Evolutionary conservation across 768 basidiomycete species (phyloP).

Genomic region (Phaeolepiota aurea): DNA sequence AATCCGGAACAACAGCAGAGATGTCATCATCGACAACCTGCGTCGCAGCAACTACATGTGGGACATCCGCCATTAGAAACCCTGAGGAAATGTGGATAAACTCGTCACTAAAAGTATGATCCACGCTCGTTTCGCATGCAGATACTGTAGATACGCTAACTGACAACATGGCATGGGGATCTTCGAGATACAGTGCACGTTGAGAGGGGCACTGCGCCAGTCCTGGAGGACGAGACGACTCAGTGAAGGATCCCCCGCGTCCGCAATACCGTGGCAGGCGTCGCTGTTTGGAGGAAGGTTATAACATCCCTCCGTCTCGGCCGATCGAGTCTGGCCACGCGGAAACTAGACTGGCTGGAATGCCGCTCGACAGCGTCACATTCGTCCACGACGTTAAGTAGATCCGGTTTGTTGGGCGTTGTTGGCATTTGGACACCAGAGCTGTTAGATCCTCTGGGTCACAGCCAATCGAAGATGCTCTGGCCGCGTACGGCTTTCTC

Average conservation of each 20-base stretch:
- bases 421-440: conserved; percentile 10
- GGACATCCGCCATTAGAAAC: conserved; percentile 17
- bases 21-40: conserved; percentile 23
- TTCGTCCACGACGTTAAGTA: conserved; percentile 7
- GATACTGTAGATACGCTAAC: conserved; percentile 28
- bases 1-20: conserved; percentile 16
- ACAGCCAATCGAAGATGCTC: too few relatives aligned
- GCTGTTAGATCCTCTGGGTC: conserved; percentile 2
- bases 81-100: conserved; percentile 24
- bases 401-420: conserved; percentile 8
- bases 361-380: conserved; percentile 1
- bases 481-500: too few relatives aligned
- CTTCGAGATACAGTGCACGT: conserved; percentile 11
- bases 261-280: conserved; percentile 19
- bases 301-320: conserved; percentile 7
- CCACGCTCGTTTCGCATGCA: conserved; percentile 25
- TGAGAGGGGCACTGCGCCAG: conserved; percentile 8
- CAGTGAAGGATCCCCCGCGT: conserved; percentile 13
- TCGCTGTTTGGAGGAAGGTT: background rate
- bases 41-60: conserved; percentile 21
- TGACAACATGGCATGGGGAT: conserved; percentile 5
- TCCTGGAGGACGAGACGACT: conserved; percentile 11
- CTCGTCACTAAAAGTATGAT: conserved; percentile 16
- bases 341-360: background rate
- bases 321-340: conserved; percentile 5